phyloP scores from a whole-genome alignment of 2,329 filamentous ascomycete genomes.

The Cryphonectria japonica region DNA sequence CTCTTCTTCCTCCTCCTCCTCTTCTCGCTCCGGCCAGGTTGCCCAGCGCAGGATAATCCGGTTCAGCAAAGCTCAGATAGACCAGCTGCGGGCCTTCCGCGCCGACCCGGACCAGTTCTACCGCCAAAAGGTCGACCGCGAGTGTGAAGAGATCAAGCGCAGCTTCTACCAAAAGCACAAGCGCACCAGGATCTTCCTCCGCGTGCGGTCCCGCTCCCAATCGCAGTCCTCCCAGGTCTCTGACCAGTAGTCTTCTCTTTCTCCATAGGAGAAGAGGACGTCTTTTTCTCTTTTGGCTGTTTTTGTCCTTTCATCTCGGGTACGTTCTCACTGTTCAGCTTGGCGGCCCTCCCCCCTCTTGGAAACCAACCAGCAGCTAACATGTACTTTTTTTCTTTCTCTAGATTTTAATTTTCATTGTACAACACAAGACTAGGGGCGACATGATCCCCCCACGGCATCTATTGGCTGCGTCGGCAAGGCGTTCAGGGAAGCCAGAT shows the following conservation, averaged over 20 bases:
- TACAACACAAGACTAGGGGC: background rate
- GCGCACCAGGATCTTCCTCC: background rate
- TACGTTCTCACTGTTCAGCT: background rate
- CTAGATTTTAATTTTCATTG: background rate
- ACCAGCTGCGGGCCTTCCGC: background rate
- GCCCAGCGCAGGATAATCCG: background rate
- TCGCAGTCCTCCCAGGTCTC: background rate
- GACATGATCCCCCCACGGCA: background rate
- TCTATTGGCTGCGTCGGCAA: background rate
- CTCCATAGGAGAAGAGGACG: background rate
- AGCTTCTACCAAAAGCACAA: background rate
- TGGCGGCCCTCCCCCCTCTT: too few relatives aligned
- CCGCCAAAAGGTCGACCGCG: constrained; percentile 1
- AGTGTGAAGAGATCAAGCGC: background rate
- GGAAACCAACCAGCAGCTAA: background rate
- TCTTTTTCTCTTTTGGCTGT: background rate
- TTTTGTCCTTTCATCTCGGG: background rate
- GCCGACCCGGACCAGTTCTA: background rate
- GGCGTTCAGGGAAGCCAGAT: background rate
- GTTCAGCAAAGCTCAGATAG: background rate
- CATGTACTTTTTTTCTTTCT: background rate
- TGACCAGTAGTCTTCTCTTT: background rate
- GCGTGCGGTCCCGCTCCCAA: background rate
- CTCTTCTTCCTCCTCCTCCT: background rate
- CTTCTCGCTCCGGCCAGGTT: background rate